These are phyloP conservation scores for Ophiocordyceps camponoti-saundersi DNA, from an alignment of 2,329 filamentous ascomycete genomes.

Conservation along the genomic window DNA sequence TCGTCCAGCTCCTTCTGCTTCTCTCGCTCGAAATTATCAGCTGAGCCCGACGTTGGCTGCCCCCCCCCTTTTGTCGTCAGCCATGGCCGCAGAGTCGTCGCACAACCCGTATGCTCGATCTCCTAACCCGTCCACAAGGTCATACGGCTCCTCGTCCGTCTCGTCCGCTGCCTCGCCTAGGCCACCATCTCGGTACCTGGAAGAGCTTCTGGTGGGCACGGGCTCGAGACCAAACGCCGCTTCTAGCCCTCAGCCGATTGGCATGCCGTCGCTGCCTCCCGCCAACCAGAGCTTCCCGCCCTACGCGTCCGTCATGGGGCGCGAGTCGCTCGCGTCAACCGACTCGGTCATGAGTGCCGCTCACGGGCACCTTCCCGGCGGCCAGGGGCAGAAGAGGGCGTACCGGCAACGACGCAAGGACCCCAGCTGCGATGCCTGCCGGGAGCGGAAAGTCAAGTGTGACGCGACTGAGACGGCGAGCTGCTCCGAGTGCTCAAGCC, in stretches of 20 bases:
- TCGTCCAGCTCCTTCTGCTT: not conserved
- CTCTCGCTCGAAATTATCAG: not conserved
- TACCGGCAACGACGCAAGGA: constrained; percentile 93
- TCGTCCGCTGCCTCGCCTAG: constrained; percentile 44
- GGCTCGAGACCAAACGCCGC: constrained; percentile 29
- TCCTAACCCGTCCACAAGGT: constrained; percentile 42
- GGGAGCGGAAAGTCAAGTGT: constrained; percentile 74
- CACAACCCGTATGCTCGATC: constrained; percentile 44
- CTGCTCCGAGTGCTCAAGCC: constrained; percentile 92
- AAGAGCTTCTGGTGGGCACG: constrained; percentile 30
- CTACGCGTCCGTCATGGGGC: constrained; percentile 37
- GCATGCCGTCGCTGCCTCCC: constrained; percentile 32
- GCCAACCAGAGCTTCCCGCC: constrained; percentile 32
- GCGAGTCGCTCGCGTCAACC: constrained; percentile 42
- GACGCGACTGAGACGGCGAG: constrained; percentile 93
- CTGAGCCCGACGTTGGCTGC: not conserved
- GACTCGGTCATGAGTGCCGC: constrained; percentile 37
- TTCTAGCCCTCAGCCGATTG: constrained; percentile 33
- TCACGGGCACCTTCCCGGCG: constrained; percentile 12
- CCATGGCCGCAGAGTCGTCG: constrained; percentile 32
- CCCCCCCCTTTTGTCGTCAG: not conserved
- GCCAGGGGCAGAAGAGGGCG: constrained; percentile 70
- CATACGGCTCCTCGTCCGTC: constrained; percentile 47
- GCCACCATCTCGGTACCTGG: constrained; percentile 31
- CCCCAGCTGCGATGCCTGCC: constrained; percentile 91